A percentile compares a stretch with the other conserved stretches of the same genome.
Conservation (phyloP, 371 early-diverging fungal species). For the Mycotypha africana region DNA sequence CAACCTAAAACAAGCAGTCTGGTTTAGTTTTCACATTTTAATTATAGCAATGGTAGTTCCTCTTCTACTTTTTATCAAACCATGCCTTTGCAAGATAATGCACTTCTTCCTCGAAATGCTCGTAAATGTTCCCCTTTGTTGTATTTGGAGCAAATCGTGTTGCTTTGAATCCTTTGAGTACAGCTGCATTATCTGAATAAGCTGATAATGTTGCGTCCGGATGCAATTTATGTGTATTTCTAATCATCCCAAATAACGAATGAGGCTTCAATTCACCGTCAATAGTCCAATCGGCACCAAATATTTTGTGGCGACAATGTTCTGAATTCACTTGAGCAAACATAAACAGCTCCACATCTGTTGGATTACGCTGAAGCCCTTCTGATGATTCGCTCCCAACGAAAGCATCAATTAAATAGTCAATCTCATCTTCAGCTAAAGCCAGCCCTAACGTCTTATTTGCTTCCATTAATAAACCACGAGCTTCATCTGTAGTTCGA, state of each 20-base stretch:
- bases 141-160: constrained; percentile 63
- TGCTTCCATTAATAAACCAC: constrained; percentile 63
- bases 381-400: constrained; percentile 47
- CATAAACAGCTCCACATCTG: constrained; percentile 98
- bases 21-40: too few relatives aligned
- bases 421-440: constrained; percentile 90
- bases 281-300: constrained; percentile 93
- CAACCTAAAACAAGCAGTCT: too few relatives aligned
- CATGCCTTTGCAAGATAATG: constrained; percentile 84
- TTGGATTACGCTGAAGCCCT: constrained; percentile 76
- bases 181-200: constrained; percentile 97
- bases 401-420: constrained; percentile 87
- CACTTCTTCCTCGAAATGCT: constrained; percentile 57
- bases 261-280: constrained; percentile 72
- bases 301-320: constrained; percentile 98
- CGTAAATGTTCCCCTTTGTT: constrained; percentile 36
- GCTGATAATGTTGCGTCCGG: constrained; percentile 87
- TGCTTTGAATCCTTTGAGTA: constrained; percentile 78
- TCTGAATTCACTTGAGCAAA: constrained; percentile 99
- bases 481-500: constrained; percentile 31
- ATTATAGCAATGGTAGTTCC: too few relatives aligned
- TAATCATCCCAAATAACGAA: constrained; percentile 93
- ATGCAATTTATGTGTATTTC: constrained; percentile 80
- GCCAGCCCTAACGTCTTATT: constrained; percentile 91
- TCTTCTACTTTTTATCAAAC: not conserved